Conservation (phyloP, 2,329 filamentous ascomycete genomes). For the Fusarium chlamydosporum region DNA sequence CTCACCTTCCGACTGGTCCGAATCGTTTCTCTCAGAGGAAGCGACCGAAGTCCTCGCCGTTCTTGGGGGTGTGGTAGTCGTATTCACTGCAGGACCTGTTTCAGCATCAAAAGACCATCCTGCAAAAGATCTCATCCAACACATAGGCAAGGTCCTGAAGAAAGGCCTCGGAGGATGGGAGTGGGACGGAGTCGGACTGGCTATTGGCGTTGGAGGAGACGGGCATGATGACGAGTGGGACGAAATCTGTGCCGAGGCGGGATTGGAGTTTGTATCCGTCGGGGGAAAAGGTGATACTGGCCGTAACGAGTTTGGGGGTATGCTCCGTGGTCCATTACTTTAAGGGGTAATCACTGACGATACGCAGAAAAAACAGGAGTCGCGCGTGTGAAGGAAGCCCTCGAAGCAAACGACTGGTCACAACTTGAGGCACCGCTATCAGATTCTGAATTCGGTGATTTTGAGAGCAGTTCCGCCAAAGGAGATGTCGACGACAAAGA, state of each 20-base stretch:
- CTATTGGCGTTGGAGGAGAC: constrained; percentile 67
- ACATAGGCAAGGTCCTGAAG: constrained; percentile 69
- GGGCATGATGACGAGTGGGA: constrained; percentile 71
- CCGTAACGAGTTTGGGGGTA: constrained; percentile 72
- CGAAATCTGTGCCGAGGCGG: constrained; percentile 68
- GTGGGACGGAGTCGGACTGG: constrained; percentile 76
- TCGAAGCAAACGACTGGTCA: constrained; percentile 77
- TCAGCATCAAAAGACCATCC: constrained; percentile 30
- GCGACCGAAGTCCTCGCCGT: constrained; percentile 73
- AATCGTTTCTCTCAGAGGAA: constrained; percentile 71
- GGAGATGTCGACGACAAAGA: constrained; percentile 52
- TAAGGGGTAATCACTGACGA: constrained; percentile 36
- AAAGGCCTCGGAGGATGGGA: constrained; percentile 71
- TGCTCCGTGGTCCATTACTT: constrained; percentile 34
- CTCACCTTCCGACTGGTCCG: constrained; percentile 67
- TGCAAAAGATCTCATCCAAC: constrained; percentile 61
- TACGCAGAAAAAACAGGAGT: constrained; percentile 70
- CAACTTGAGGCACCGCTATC: constrained; percentile 49
- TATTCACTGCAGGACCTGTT: constrained; percentile 53
- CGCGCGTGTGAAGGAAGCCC: constrained; percentile 70
- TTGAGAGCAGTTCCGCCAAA: constrained; percentile 55
- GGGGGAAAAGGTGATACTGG: constrained; percentile 55
- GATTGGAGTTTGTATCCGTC: constrained; percentile 74
- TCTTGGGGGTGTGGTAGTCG: constrained; percentile 70
- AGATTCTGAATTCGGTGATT: constrained; percentile 52